phyloP scores from a whole-genome alignment of 2,329 filamentous ascomycete species.

The Aspergillus sp. region DNA sequence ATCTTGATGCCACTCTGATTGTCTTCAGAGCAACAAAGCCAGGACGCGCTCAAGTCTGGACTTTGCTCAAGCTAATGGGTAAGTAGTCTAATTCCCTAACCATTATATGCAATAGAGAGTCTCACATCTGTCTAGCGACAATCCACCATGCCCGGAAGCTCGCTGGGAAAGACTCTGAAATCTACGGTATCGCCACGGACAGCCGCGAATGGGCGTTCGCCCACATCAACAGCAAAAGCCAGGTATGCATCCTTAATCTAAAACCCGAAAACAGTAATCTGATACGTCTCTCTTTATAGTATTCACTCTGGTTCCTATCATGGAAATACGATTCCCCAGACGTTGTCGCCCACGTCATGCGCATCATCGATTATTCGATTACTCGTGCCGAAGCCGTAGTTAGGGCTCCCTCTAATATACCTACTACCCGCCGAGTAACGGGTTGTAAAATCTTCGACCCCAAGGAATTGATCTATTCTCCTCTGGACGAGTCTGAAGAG shows the following conservation, averaged over 20 bases:
- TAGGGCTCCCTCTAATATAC: background rate
- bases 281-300: background rate
- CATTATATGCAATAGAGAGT: background rate
- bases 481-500: background rate
- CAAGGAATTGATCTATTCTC: background rate
- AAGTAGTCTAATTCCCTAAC: background rate
- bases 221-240: background rate
- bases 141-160: background rate
- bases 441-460: background rate
- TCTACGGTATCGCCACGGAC: conserved; percentile 2
- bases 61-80: background rate
- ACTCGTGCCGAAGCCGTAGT: background rate
- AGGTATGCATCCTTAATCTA: background rate
- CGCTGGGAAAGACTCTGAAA: background rate
- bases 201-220: background rate
- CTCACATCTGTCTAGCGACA: background rate
- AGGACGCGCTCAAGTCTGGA: background rate
- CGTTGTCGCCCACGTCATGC: background rate
- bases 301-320: background rate
- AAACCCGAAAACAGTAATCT: background rate
- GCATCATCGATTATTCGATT: background rate
- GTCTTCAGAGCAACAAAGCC: background rate
- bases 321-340: background rate
- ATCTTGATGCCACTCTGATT: background rate
- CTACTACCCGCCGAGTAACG: background rate